These are phyloP conservation scores for Brassica juncea DNA, from an alignment of 345 rosid species.

Conservation along the genomic window DNA sequence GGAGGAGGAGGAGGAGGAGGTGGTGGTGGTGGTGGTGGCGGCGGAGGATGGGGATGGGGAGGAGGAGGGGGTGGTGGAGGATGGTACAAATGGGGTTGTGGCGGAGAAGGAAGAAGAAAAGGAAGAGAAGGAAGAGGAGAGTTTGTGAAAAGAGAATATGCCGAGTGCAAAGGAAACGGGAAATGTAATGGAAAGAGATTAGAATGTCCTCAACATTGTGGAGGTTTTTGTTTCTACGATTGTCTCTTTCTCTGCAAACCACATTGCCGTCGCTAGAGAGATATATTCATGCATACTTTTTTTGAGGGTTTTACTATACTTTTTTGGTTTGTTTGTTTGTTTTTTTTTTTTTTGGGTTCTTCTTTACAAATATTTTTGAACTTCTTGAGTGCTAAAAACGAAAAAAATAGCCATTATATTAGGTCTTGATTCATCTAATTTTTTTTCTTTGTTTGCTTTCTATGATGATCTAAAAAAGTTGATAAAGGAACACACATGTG, in stretches of 20 bases:
- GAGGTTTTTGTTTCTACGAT: constrained; percentile 69
- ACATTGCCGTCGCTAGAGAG: constrained; percentile 50
- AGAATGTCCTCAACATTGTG: constrained; percentile 71
- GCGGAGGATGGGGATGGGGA: constrained; percentile 30
- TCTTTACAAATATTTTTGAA: not conserved
- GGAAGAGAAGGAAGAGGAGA: constrained; percentile 42
- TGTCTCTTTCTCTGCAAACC: constrained; percentile 69
- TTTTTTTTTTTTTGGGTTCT: not conserved
- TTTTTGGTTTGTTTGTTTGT: not conserved
- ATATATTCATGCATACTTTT: not conserved
- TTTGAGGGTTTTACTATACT: not conserved
- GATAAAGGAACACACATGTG: not conserved
- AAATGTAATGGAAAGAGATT: constrained; percentile 57
- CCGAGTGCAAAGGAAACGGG: constrained; percentile 55
- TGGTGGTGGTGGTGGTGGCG: not conserved
- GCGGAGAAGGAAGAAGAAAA: constrained; percentile 5
- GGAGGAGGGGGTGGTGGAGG: constrained; percentile 57
- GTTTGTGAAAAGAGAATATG: constrained; percentile 54
- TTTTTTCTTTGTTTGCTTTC: not conserved
- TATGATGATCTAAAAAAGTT: not conserved
- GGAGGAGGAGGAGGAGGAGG: not conserved
- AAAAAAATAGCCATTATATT: not conserved
- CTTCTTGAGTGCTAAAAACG: not conserved
- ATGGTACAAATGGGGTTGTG: constrained; percentile 65
- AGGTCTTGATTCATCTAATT: not conserved